Conservation (phyloP, 2,329 filamentous ascomycete species). For the Grosmannia penicillata region DNA sequence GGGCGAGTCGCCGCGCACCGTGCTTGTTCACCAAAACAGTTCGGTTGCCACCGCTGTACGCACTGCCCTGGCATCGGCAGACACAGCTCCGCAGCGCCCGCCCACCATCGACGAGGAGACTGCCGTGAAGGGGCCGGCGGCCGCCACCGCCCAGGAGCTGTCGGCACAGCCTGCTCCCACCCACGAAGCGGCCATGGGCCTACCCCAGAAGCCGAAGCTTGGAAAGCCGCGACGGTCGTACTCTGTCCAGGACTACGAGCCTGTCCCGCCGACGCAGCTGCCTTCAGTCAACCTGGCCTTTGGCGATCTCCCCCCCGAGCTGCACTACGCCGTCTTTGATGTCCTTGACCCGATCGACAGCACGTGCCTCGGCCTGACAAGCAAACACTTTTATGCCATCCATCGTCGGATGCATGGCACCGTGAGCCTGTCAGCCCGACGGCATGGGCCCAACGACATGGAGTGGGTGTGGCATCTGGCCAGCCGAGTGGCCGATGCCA, state of each 20-base stretch:
- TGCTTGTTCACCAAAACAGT: constrained; percentile 5
- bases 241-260: constrained; percentile 46
- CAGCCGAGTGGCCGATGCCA: constrained; percentile 14
- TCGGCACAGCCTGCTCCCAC: not conserved
- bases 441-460: constrained; percentile 45
- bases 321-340: constrained; percentile 46
- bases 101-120: constrained; percentile 8
- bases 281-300: constrained; percentile 31
- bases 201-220: constrained; percentile 1
- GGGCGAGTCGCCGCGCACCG: constrained; percentile 5
- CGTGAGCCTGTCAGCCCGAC: constrained; percentile 41
- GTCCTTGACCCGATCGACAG: constrained; percentile 51
- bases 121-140: not conserved
- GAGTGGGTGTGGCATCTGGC: constrained; percentile 50
- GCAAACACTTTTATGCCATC: constrained; percentile 41
- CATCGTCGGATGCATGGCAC: constrained; percentile 39
- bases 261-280: constrained; percentile 32
- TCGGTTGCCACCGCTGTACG: not conserved
- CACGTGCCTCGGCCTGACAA: constrained; percentile 45
- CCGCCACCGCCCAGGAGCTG: too few species aligned
- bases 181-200: not conserved
- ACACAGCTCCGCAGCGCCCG: constrained; percentile 3
- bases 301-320: constrained; percentile 39
- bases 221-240: constrained; percentile 38
- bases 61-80: not conserved